phyloP scores from a whole-genome alignment of 2,329 filamentous ascomycete species.

The Aureobasidium sp. region DNA sequence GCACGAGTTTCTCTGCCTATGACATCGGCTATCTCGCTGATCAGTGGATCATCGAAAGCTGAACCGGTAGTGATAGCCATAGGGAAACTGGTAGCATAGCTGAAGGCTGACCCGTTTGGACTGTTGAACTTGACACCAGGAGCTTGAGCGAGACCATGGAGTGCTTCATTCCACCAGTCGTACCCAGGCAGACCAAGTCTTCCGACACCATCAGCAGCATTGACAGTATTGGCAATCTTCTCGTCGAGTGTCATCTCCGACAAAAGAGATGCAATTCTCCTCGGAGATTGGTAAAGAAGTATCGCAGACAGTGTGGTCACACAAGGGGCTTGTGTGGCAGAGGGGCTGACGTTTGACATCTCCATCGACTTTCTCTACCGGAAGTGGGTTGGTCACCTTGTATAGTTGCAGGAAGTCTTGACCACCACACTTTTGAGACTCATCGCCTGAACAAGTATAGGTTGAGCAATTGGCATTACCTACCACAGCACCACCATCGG shows the following conservation, averaged over 20 bases:
- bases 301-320: constrained; percentile 47
- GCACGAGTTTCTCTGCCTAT: constrained; percentile 57
- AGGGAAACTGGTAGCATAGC: constrained; percentile 58
- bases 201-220: constrained; percentile 43
- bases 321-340: constrained; percentile 33
- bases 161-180: constrained; percentile 54
- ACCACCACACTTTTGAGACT: constrained; percentile 9
- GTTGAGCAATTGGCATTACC: constrained; percentile 1
- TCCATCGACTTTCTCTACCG: constrained; percentile 3
- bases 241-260: constrained; percentile 68
- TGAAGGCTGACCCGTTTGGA: constrained; percentile 40
- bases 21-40: constrained; percentile 50
- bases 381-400: constrained; percentile 4
- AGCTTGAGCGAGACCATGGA: constrained; percentile 47
- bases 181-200: constrained; percentile 53
- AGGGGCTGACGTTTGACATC: constrained; percentile 17
- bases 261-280: constrained; percentile 42
- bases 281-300: constrained; percentile 29
- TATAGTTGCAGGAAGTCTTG: background rate
- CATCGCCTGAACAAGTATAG: constrained; percentile 7
- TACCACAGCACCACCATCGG: background rate
- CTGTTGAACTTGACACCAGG: constrained; percentile 49
- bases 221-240: constrained; percentile 53
- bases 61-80: constrained; percentile 57
- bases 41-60: constrained; percentile 57